A percentile compares a stretch with the other conserved stretches of the same genome.
phyloP scores from a whole-genome alignment of 768 basidiomycete genomes.

The Asterophora lycoperdoides region DNA sequence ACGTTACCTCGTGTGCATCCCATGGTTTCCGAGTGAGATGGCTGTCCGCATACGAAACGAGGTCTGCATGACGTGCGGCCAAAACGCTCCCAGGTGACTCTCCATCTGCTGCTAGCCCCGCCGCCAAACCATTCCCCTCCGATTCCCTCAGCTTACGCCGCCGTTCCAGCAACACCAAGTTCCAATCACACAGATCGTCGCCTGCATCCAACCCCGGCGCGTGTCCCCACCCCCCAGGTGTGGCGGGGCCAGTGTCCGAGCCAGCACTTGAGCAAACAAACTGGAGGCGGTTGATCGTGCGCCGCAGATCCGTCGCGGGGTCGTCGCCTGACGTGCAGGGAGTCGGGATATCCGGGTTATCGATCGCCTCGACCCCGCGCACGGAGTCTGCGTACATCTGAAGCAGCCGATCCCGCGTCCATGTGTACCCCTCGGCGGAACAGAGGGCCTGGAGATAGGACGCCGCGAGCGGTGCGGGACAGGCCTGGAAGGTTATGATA shows the following conservation, averaged over 20 bases:
- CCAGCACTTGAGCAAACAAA: conserved; percentile 35
- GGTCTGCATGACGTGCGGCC: conserved; percentile 32
- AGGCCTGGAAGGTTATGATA: conserved; percentile 61
- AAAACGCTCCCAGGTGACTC: not conserved
- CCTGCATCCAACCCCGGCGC: not conserved
- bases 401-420: conserved; percentile 39
- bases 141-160: too few species aligned
- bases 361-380: conserved; percentile 25
- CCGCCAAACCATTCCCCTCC: too few species aligned
- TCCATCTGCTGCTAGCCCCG: too few species aligned
- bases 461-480: conserved; percentile 47
- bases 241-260: conserved; percentile 4
- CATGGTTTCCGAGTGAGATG: conserved; percentile 35
- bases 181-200: conserved; percentile 14
- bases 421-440: conserved; percentile 46
- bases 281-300: conserved; percentile 61
- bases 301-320: conserved; percentile 55
- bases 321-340: conserved; percentile 16
- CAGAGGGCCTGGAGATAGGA: conserved; percentile 70
- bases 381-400: conserved; percentile 40
- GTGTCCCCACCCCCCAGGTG: conserved; percentile 10
- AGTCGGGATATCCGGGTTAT: conserved; percentile 28
- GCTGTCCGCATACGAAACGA: conserved; percentile 54
- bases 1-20: conserved; percentile 38
- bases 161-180: conserved; percentile 1